Evolutionary conservation across 2,329 filamentous ascomycete genomes (phyloP).

Genomic region (Sodiomyces alkalinus): DNA sequence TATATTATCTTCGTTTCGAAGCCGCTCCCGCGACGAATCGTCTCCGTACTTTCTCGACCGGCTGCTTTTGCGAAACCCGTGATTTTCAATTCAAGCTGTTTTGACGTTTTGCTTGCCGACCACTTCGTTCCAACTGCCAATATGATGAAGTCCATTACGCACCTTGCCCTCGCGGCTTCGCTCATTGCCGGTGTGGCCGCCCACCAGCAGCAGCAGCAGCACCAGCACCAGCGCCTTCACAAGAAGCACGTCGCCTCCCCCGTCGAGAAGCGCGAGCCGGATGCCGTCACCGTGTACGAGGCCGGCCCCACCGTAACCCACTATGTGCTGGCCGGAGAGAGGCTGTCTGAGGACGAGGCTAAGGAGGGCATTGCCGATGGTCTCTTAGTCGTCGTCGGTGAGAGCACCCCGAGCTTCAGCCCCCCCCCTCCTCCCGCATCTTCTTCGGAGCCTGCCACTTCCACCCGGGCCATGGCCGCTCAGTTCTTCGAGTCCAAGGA

Average conservation of each 20-base stretch:
- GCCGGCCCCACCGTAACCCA: conserved; percentile 48
- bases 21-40: too few species aligned
- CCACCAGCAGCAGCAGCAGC: conserved; percentile 41
- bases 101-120: too few species aligned
- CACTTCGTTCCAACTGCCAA: too few species aligned
- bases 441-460: conserved; percentile 17
- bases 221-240: conserved; percentile 45
- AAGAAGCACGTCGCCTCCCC: conserved; percentile 33
- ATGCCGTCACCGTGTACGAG: conserved; percentile 36
- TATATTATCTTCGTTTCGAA: neutral
- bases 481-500: conserved; percentile 36
- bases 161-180: conserved; percentile 35
- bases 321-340: conserved; percentile 54
- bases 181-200: conserved; percentile 38
- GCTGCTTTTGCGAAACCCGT: too few species aligned
- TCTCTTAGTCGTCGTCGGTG: conserved; percentile 50
- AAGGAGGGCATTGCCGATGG: conserved; percentile 57
- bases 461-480: conserved; percentile 19
- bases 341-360: conserved; percentile 48
- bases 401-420: conserved; percentile 40
- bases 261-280: conserved; percentile 30
- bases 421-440: conserved; percentile 23
- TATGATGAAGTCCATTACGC: conserved; percentile 34
- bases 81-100: too few species aligned
- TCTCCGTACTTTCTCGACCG: too few species aligned